A percentile compares a stretch with the other conserved stretches of the same genome.
These are phyloP conservation scores for Coniosporium apollinis DNA, from an alignment of 495 filamentous ascomycete species.

Conservation along the genomic window DNA sequence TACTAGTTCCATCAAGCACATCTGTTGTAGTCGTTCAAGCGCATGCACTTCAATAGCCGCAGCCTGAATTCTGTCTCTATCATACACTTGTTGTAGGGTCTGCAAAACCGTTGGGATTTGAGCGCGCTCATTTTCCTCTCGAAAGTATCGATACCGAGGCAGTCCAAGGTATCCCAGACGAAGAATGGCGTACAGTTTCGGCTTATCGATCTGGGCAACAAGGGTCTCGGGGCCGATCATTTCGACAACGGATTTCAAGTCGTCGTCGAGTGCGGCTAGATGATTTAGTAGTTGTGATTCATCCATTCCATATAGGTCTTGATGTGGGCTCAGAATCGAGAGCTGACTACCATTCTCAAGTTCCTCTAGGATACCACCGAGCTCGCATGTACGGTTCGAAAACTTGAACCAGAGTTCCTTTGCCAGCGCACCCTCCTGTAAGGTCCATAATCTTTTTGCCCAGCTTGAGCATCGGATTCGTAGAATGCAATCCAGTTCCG, in stretches of 20 bases:
- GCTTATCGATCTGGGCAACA: neutral
- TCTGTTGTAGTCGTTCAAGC: neutral
- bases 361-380: neutral
- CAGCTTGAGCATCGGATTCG: neutral
- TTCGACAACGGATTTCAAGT: neutral
- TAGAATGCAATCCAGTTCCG: neutral
- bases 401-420: neutral
- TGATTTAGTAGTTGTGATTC: neutral
- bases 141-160: neutral
- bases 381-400: neutral
- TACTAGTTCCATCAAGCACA: neutral
- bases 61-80: neutral
- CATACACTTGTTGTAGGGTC: slow-evolving; percentile 2
- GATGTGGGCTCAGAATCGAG: neutral
- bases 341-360: neutral
- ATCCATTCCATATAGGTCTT: neutral
- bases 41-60: neutral
- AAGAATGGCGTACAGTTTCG: neutral
- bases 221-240: neutral
- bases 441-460: neutral
- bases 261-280: neutral
- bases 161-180: neutral
- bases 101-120: neutral
- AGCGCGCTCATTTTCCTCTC: neutral
- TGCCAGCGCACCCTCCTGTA: neutral